Conservation (phyloP, 148 eudicot genomes). For the Amaranthus hypochondriacus region DNA sequence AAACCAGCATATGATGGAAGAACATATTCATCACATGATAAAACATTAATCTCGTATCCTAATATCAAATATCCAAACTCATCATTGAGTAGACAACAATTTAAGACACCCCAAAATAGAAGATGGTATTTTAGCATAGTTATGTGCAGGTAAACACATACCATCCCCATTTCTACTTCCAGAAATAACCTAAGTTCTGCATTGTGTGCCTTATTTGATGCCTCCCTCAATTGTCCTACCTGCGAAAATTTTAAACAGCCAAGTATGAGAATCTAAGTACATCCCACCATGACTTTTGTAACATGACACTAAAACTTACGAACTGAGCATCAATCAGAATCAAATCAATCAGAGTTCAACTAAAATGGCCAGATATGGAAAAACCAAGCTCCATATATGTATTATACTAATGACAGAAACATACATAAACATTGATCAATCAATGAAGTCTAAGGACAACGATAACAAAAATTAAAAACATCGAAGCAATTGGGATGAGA, state of each 20-base stretch:
- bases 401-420: not conserved
- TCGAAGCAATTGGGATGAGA: not conserved
- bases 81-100: not conserved
- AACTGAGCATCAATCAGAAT: not conserved
- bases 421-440: not conserved
- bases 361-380: not conserved
- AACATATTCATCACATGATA: not conserved
- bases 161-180: constrained; percentile 78
- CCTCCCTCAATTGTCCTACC: constrained; percentile 90
- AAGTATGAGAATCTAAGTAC: not conserved
- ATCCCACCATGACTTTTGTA: not conserved
- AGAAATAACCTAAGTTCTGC: constrained; percentile 85
- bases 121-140: not conserved
- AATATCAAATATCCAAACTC: not conserved
- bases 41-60: not conserved
- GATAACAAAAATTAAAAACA: not conserved
- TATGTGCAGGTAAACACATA: constrained; percentile 24
- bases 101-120: not conserved
- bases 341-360: not conserved
- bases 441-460: not conserved
- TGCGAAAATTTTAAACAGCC: constrained; percentile 16
- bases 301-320: not conserved
- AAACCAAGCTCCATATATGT: not conserved
- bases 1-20: not conserved
- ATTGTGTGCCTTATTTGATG: constrained; percentile 59